Percentiles rank a stretch among this genome's conserved stretches.
phyloP scores from a whole-genome alignment of 2,329 filamentous ascomycete genomes.

The Cladobotryum mycophilum region DNA sequence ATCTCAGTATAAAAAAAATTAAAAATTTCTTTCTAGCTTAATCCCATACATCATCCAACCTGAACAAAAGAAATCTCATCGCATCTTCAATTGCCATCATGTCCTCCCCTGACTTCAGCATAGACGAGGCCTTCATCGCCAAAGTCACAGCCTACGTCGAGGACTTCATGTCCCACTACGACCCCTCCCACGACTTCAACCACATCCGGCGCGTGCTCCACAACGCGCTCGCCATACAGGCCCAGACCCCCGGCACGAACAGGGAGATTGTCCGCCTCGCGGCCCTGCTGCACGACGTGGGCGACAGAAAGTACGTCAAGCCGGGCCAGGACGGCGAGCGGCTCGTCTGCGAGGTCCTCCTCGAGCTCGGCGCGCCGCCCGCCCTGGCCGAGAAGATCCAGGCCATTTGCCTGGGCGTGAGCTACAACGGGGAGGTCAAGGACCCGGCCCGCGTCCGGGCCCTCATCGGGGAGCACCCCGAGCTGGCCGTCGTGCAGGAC shows the following conservation, averaged over 20 bases:
- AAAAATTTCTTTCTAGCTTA: too few species aligned
- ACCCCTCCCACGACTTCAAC: constrained; percentile 81
- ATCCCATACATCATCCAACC: too few species aligned
- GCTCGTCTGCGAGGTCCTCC: constrained; percentile 49
- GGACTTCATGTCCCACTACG: constrained; percentile 69
- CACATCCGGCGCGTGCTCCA: constrained; percentile 76
- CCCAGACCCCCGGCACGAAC: constrained; percentile 34
- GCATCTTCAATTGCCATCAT: too few species aligned
- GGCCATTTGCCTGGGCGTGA: constrained; percentile 67
- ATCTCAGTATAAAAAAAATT: too few species aligned
- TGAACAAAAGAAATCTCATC: too few species aligned
- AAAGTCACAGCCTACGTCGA: constrained; percentile 58
- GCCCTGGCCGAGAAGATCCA: constrained; percentile 62
- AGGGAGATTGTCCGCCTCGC: constrained; percentile 56
- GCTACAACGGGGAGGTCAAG: constrained; percentile 67
- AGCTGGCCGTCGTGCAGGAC: constrained; percentile 74
- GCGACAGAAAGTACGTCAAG: constrained; percentile 73
- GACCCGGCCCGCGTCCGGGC: constrained; percentile 54
- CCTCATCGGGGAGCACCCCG: constrained; percentile 58
- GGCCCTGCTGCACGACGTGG: constrained; percentile 80
- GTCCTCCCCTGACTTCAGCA: constrained; percentile 8
- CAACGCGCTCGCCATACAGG: constrained; percentile 62
- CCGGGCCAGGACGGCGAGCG: constrained; percentile 51
- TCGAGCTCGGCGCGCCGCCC: constrained; percentile 47
- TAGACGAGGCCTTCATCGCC: constrained; percentile 43